Conservation (phyloP, 805 yeast species). For the Hanseniaspora clermontiae region DNA sequence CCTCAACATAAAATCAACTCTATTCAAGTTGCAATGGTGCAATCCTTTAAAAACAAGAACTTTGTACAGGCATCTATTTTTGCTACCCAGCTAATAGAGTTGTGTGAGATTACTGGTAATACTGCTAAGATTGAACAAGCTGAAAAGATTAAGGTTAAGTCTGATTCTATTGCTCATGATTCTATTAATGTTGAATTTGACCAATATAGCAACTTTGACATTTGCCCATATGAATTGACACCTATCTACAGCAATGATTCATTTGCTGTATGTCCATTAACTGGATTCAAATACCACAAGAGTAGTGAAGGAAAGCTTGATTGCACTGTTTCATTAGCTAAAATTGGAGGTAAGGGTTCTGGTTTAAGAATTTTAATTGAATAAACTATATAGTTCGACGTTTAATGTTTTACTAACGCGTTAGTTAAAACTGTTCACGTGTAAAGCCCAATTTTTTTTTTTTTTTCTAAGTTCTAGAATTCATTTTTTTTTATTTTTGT, state of each 20-base stretch:
- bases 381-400: background rate
- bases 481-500: background rate
- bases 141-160: constrained; percentile 60
- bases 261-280: constrained; percentile 60
- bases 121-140: constrained; percentile 88
- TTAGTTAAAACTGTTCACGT: background rate
- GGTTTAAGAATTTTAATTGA: constrained; percentile 49
- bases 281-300: constrained; percentile 76
- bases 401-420: background rate
- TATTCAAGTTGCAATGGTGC: constrained; percentile 87
- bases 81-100: constrained; percentile 50
- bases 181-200: constrained; percentile 86
- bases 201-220: constrained; percentile 78
- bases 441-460: background rate
- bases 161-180: constrained; percentile 73
- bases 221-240: constrained; percentile 75
- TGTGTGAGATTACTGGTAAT: constrained; percentile 50
- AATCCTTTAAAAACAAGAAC: constrained; percentile 78
- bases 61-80: constrained; percentile 79
- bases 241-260: constrained; percentile 78
- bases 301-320: constrained; percentile 70
- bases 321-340: constrained; percentile 58
- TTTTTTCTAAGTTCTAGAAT: background rate
- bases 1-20: constrained; percentile 79
- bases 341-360: constrained; percentile 82